Evolutionary conservation across 441 rosid genomes (phyloP).

Genomic region (Pelargonium citronellum): DNA sequence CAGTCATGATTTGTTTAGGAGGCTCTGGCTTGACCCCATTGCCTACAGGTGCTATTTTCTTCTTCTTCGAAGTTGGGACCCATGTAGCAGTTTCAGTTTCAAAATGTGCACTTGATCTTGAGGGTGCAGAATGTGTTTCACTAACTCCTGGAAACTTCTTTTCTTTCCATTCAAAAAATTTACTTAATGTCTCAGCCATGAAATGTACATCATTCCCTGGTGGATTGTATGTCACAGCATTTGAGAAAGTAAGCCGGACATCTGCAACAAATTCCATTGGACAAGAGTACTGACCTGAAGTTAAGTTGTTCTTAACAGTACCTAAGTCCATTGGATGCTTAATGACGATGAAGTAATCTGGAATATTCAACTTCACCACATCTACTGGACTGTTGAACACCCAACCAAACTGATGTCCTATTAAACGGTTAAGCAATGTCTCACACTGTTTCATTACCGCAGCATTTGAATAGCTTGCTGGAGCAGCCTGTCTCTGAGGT

Average conservation of each 20-base stretch:
- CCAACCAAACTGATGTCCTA: constrained; percentile 60
- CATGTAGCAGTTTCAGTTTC: constrained; percentile 31
- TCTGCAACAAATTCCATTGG: constrained; percentile 66
- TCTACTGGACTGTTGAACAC: constrained; percentile 73
- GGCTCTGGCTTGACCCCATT: constrained; percentile 34
- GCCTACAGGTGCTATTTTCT: constrained; percentile 31
- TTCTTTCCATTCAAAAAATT: constrained; percentile 66
- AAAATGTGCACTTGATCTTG: constrained; percentile 26
- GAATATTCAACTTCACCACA: constrained; percentile 67
- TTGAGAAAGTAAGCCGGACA: constrained; percentile 73
- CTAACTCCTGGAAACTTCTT: constrained; percentile 47
- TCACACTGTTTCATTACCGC: constrained; percentile 66
- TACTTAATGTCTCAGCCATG: constrained; percentile 61
- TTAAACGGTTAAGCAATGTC: constrained; percentile 46
- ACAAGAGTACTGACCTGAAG: constrained; percentile 51
- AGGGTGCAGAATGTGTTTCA: constrained; percentile 28
- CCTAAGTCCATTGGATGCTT: constrained; percentile 93
- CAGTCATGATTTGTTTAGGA: constrained; percentile 46
- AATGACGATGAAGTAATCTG: constrained; percentile 71
- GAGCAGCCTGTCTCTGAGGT: constrained; percentile 28
- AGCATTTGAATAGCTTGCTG: constrained; percentile 27
- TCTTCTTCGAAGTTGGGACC: constrained; percentile 36
- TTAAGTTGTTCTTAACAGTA: constrained; percentile 55
- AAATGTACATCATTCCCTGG: constrained; percentile 64
- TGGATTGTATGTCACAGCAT: constrained; percentile 79